Evolutionary conservation across 108 stramenopile species (phyloP).

Genomic region (Aureococcus anophagefferens): DNA sequence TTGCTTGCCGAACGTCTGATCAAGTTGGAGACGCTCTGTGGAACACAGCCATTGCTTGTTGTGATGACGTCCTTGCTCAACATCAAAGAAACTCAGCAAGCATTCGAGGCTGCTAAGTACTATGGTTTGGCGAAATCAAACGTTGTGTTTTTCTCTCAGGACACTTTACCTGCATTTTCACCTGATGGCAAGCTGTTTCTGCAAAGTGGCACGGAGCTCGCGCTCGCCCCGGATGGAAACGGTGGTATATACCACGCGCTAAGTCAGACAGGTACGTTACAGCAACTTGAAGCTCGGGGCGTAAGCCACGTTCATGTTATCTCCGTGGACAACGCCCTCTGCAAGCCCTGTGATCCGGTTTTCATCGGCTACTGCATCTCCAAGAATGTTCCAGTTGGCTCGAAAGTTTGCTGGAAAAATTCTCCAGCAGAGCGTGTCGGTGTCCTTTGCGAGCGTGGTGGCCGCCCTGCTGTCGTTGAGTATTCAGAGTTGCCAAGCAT

Average conservation of each 20-base stretch:
- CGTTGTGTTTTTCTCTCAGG: conserved; percentile 83
- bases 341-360: conserved; percentile 78
- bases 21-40: conserved; percentile 40
- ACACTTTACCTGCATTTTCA: conserved; percentile 76
- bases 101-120: conserved; percentile 57
- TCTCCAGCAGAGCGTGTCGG: conserved; percentile 85
- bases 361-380: conserved; percentile 90
- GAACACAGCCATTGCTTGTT: conserved; percentile 46
- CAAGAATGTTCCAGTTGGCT: conserved; percentile 74
- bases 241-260: conserved; percentile 94
- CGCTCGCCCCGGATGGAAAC: conserved; percentile 91
- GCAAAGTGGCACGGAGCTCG: conserved; percentile 48
- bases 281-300: conserved; percentile 65
- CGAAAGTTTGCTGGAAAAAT: conserved; percentile 83
- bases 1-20: conserved; percentile 69
- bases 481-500: conserved; percentile 73
- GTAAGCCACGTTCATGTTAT: conserved; percentile 81
- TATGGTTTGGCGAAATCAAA: conserved; percentile 65
- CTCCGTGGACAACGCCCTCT: conserved; percentile 88
- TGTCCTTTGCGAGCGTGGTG: conserved; percentile 65
- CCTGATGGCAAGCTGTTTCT: conserved; percentile 82
- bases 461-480: conserved; percentile 75
- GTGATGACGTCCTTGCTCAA: conserved; percentile 96
- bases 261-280: conserved; percentile 58
- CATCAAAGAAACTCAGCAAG: conserved; percentile 63